Evolutionary conservation across 2,329 filamentous ascomycete species (phyloP), one percentile per base, ranked within the genome.

Genomic region (Diaporthe capsici): DNA sequence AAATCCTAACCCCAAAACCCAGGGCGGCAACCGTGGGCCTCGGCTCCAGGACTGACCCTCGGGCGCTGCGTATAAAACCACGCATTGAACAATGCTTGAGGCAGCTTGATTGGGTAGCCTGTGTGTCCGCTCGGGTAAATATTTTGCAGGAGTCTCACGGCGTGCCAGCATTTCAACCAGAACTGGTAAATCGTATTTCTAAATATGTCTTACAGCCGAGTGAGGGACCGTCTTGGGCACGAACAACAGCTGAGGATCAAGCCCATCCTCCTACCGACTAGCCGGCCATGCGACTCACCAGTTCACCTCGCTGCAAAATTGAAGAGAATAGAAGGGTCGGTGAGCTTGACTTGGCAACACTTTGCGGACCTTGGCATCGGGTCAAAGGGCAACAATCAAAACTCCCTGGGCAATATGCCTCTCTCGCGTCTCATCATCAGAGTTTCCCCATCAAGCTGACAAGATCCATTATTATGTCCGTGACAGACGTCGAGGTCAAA

Each of bases 1-100:
- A 74, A 68, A 25, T 68, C 72, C 72, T 74, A 74, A 74, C 57
- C 65, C 63, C 65, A 39, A 68, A 42, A 9, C 34, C 34, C 20
- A 25, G 13, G 8, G 25, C 15, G 8, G 17, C 15, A 12, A 17
- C 7, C 2, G 28, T 34, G 44, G 22, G 39, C 60, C 60, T 61
- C 58, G 58, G 58, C 58, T 28, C 37, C 58, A 39, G 34, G 37
- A 20, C 17, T 42, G 58, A 17, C n/a, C 57, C 20, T 25, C 37
- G 34, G 60, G 20, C 10, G 44, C 44, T 49, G 44, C 44, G 44
- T 13, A 20, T 17, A 68, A 53, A 12, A 8, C 47, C 37, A n/a
- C 5, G 31, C 28, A 39, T 51, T 25, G 31, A 28, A 10, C 28
- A 15, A 22, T 12, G 10, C 22, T 37, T 5, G 31, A 20, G 17